Conservation (phyloP, 2,329 filamentous ascomycete species). For the Ceratocystis albifundus region DNA sequence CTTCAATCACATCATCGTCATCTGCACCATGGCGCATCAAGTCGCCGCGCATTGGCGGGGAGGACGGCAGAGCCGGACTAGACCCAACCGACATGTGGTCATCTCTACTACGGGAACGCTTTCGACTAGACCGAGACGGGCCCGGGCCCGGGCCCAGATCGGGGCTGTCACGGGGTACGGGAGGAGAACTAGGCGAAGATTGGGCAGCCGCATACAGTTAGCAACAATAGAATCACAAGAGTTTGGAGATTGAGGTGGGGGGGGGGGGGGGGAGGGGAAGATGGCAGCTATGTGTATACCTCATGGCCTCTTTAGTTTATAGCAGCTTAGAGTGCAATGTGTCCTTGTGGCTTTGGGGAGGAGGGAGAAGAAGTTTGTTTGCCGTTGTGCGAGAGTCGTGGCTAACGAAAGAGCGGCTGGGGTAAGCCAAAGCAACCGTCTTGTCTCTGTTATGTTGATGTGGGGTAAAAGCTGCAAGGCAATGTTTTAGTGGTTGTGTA, state of each 20-base stretch:
- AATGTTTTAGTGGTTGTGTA: background rate
- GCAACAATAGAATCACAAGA: background rate
- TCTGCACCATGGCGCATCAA: slow-evolving; percentile 53
- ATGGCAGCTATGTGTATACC: background rate
- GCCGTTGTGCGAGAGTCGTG: background rate
- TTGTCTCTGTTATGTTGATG: background rate
- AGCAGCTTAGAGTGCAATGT: background rate
- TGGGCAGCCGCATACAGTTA: background rate
- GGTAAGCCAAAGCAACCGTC: background rate
- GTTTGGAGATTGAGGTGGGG: background rate
- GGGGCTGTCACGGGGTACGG: slow-evolving; percentile 20
- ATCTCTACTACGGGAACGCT: slow-evolving; percentile 43
- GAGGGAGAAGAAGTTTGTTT: background rate
- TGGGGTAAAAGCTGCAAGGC: background rate
- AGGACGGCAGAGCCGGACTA: slow-evolving; percentile 56
- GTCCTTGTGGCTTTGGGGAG: background rate
- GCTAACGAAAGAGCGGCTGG: background rate
- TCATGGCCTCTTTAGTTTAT: background rate
- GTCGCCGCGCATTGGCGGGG: slow-evolving; percentile 48
- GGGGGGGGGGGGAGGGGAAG: no score
- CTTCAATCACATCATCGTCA: slow-evolving; percentile 62
- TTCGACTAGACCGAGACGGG: slow-evolving; percentile 38
- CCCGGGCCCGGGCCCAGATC: slow-evolving; percentile 37
- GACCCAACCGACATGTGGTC: slow-evolving; percentile 43
- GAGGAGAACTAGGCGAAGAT: slow-evolving; percentile 53